Evolutionary conservation across 2,329 filamentous ascomycete genomes (phyloP), one percentile per base, ranked within the genome.

Genomic region (Chaetothyriales sp.): DNA sequence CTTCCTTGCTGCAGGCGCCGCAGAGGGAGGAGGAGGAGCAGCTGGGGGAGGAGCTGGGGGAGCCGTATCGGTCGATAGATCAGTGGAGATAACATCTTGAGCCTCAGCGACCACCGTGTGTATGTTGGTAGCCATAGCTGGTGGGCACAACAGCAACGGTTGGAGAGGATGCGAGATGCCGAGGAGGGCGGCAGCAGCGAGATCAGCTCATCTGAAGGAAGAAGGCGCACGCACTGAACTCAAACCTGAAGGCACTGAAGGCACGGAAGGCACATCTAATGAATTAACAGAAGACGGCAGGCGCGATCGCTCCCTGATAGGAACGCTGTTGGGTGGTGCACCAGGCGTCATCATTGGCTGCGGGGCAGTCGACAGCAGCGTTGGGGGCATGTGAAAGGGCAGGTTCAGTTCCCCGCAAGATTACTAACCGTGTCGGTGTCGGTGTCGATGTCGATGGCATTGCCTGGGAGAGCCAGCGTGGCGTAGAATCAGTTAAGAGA

Each of bases 81-180:
- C 52, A 32, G 48, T 51, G 42, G 49, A 46, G n/a, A 53, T 47
- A 45, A 55, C 51, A 20, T 57, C 53, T 32, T 53, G 51, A 20
- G 51, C 52, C 32, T 53, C 49, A 9, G 48, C 39, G 22, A 58
- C 42, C 18, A 58, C 25, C 1, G 55, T 52, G 36, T 56, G 54
- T 20, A 58, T 50, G 32, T 53, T 54, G 9, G 48, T 53, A 10
- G 56, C 49, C 56, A 58, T 58, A 25, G 22, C 22, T 25, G 43
- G 7, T 54, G 46, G 46, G 15, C 18, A 22, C 20, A n/a, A 26
- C 25, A 43, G 26, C 9, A 36, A 42, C 12, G 10, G 20, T 12
- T 26, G 3, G 10, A 32, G 46, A 47, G 9, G 12, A 39, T 39
- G 12, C n/a, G 5, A 10, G 32, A 39, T 39, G 32, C 10, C 32